These are phyloP conservation scores for Tetrapisispora phaffii DNA, from an alignment of 805 yeast genomes.

Conservation along the genomic window DNA sequence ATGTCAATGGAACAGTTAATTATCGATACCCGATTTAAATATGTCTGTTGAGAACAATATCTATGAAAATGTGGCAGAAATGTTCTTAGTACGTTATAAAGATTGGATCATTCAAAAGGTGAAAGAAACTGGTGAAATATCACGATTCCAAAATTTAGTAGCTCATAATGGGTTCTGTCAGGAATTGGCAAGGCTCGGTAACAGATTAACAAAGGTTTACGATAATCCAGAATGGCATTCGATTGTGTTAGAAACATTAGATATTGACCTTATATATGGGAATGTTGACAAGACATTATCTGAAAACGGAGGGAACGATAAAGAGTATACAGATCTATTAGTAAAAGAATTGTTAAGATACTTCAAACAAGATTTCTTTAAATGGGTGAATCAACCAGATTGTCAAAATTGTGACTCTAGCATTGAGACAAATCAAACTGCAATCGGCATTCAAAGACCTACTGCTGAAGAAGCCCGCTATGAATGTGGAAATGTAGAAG, in stretches of 20 bases:
- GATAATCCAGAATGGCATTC: constrained; percentile 40
- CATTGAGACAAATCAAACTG: constrained; percentile 30
- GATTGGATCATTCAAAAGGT: constrained; percentile 13
- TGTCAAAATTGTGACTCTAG: constrained; percentile 43
- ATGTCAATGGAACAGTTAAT: too few relatives aligned
- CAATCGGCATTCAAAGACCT: constrained; percentile 35
- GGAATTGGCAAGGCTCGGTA: constrained; percentile 14
- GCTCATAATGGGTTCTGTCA: constrained; percentile 18
- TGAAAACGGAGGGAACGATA: constrained; percentile 10
- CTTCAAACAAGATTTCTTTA: constrained; percentile 73
- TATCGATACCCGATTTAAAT: too few relatives aligned
- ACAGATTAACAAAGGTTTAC: constrained; percentile 28
- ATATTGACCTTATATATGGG: constrained; percentile 46
- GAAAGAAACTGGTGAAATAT: constrained; percentile 8
- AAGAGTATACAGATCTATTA: constrained; percentile 43
- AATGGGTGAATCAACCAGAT: constrained; percentile 68
- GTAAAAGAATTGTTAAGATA: constrained; percentile 51
- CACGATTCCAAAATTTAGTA: constrained; percentile 12
- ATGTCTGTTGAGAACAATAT: background rate
- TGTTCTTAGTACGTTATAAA: constrained; percentile 18
- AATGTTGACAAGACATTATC: constrained; percentile 47
- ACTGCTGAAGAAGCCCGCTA: constrained; percentile 34
- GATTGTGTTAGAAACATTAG: constrained; percentile 51
- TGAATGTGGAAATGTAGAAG: constrained; percentile 52
- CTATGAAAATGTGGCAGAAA: constrained; percentile 10